These are phyloP conservation scores for Musa itinerans DNA, from an alignment of 176 grass and related monocot genomes.

Conservation along the genomic window DNA sequence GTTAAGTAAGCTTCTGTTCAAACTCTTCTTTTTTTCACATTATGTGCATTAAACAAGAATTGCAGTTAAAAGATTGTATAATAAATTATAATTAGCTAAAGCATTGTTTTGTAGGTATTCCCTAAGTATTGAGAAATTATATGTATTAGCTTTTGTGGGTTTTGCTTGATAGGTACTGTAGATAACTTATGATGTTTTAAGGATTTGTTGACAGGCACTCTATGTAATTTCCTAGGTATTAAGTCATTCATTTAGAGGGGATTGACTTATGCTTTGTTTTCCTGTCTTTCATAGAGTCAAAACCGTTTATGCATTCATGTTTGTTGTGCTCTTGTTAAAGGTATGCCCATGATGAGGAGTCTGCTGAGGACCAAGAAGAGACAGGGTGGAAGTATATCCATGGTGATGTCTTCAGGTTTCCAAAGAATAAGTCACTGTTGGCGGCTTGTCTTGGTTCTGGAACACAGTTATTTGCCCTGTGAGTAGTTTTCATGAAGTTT, in stretches of 20 bases:
- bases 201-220: no score
- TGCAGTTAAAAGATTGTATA: no score
- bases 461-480: conserved; percentile 12
- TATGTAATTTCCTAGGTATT: not conserved
- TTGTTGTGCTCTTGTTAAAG: not conserved
- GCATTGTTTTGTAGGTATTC: not conserved
- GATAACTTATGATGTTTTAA: no score
- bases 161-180: not conserved
- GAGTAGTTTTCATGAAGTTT: not conserved
- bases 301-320: no score
- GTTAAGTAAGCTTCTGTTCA: not conserved
- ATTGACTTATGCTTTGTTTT: not conserved
- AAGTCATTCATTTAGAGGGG: not conserved
- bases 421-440: conserved; percentile 7
- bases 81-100: no score
- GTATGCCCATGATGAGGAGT: conserved; percentile 10
- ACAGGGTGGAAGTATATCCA: conserved; percentile 12
- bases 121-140: not conserved
- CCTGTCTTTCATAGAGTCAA: not conserved
- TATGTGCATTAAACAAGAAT: no score
- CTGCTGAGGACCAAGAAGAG: conserved; percentile 10
- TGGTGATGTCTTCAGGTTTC: conserved; percentile 13
- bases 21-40: not conserved
- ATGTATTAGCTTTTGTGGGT: not conserved
- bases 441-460: conserved; percentile 15